phyloP scores from a whole-genome alignment of 805 yeast species.

The Yamadazyma endophytica region DNA sequence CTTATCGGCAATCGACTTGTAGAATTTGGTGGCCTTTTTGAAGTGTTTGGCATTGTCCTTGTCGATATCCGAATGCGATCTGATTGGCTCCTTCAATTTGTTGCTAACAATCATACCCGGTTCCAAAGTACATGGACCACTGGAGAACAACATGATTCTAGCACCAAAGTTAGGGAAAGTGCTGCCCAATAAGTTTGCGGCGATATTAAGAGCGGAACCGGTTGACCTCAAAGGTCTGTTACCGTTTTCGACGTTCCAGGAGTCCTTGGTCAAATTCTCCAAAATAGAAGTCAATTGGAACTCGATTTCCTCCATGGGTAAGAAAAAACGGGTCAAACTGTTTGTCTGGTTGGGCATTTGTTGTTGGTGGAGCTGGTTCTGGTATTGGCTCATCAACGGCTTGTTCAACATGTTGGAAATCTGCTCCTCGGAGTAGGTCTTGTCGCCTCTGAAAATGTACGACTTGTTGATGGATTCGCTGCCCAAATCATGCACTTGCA shows the following conservation, averaged over 20 bases:
- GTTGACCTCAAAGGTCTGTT: constrained; percentile 53
- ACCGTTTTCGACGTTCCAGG: constrained; percentile 69
- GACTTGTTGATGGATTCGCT: constrained; percentile 24
- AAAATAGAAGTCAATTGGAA: constrained; percentile 46
- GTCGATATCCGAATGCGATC: constrained; percentile 62
- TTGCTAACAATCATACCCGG: constrained; percentile 59
- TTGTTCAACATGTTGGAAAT: constrained; percentile 20
- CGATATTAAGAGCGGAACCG: constrained; percentile 55
- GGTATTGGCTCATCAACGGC: constrained; percentile 10
- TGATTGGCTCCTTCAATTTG: constrained; percentile 55
- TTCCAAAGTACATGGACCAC: constrained; percentile 67
- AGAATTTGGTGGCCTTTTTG: constrained; percentile 41
- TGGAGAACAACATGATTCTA: constrained; percentile 83
- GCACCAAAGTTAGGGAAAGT: constrained; percentile 43
- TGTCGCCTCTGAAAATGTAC: constrained; percentile 54
- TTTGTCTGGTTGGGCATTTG: constrained; percentile 3
- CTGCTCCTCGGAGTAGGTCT: constrained; percentile 45
- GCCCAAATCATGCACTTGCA: constrained; percentile 52
- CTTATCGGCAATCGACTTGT: constrained; percentile 44
- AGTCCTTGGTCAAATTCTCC: constrained; percentile 59
- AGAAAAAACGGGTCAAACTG: constrained; percentile 34
- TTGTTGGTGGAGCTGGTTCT: constrained; percentile 4
- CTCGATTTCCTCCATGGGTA: constrained; percentile 46
- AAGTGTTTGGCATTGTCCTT: constrained; percentile 33
- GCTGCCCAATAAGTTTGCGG: constrained; percentile 36